Evolutionary conservation across 164 flowering plant genomes (phyloP).

Genomic region (Berberis vulgaris): DNA sequence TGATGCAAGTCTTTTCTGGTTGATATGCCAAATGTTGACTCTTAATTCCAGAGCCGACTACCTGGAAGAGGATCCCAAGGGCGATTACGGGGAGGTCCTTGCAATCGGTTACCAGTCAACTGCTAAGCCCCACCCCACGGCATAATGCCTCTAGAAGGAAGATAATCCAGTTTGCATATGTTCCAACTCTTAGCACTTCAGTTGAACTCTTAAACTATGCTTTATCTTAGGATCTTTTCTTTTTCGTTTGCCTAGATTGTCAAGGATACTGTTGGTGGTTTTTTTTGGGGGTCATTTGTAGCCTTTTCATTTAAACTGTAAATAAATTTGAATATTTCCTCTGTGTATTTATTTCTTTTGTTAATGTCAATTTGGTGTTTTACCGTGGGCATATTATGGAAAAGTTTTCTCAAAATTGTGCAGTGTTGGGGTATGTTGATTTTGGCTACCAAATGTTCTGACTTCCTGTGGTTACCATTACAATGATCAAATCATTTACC

Average conservation of each 20-base stretch:
- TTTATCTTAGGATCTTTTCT: constrained; percentile 2
- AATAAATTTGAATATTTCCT: background rate
- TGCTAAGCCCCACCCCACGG: background rate
- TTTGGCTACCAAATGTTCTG: no score
- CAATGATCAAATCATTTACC: no score
- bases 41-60: constrained; percentile 32
- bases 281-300: background rate
- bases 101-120: constrained; percentile 13
- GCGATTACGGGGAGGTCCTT: constrained; percentile 30
- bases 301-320: background rate
- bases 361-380: background rate
- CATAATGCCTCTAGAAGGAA: background rate
- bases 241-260: background rate
- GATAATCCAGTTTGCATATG: background rate
- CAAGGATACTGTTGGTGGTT: background rate
- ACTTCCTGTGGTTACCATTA: no score
- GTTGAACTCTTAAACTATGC: background rate
- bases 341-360: background rate
- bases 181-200: background rate
- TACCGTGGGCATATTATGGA: no score
- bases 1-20: constrained; percentile 38
- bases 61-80: constrained; percentile 29
- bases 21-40: constrained; percentile 38
- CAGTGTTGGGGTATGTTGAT: no score
- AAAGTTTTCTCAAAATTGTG: no score